A percentile compares a stretch with the other conserved stretches of the same genome.
Evolutionary conservation across 805 yeast species (phyloP).

Genomic region (Yamadazyma phyllophila): DNA sequence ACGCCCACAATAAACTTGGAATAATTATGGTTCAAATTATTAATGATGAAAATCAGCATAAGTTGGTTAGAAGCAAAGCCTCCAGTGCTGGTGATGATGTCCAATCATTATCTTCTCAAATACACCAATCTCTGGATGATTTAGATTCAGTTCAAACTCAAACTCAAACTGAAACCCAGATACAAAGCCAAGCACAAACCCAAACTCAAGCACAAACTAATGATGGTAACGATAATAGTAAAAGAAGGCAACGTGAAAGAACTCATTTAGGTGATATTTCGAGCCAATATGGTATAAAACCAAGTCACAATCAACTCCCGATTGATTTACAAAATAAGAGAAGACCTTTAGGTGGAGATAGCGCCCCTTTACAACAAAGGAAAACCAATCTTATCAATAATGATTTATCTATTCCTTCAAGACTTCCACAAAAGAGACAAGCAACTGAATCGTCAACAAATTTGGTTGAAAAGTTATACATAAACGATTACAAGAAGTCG

Average conservation of each 20-base stretch:
- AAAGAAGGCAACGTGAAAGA: conserved; percentile 17
- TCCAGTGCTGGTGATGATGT: not conserved
- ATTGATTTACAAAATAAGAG: conserved; percentile 6
- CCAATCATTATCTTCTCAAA: not conserved
- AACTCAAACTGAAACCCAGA: not conserved
- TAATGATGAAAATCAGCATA: conserved; percentile 41
- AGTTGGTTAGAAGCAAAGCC: conserved; percentile 31
- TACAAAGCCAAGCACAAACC: not conserved
- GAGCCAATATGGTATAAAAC: conserved; percentile 27
- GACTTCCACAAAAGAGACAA: conserved; percentile 49
- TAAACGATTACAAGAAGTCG: conserved; percentile 32
- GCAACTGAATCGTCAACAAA: conserved; percentile 56
- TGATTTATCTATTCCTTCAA: conserved; percentile 23
- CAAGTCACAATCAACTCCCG: not conserved
- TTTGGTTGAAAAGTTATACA: conserved; percentile 33
- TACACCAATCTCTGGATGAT: not conserved
- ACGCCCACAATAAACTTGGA: not conserved
- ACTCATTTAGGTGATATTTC: conserved; percentile 39
- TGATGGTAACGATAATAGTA: conserved; percentile 5
- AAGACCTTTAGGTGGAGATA: conserved; percentile 36
- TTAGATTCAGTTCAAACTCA: not conserved
- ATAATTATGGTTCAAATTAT: conserved; percentile 17
- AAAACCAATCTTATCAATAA: conserved; percentile 15
- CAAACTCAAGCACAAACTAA: not conserved
- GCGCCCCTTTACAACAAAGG: conserved; percentile 24